A percentile compares a stretch with the other conserved stretches of the same genome.
Evolutionary conservation across 2,329 filamentous ascomycete genomes (phyloP).

Genomic region (Plectosphaerella cucumerina): DNA sequence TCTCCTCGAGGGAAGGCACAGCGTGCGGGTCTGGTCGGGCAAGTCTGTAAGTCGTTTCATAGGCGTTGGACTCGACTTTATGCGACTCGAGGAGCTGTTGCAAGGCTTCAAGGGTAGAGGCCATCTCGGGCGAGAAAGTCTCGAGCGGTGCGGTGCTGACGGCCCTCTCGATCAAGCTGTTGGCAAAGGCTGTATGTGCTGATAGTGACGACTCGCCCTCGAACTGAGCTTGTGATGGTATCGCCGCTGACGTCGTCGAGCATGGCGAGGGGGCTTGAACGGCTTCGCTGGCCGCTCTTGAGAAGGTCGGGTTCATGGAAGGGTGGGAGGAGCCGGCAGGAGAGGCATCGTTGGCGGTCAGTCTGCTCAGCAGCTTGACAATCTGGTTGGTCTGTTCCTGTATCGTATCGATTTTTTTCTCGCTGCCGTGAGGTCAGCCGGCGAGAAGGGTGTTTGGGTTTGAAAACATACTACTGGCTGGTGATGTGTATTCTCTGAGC

Average conservation of each 20-base stretch:
- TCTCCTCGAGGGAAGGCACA: conserved; percentile 1
- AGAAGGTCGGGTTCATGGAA: conserved; percentile 6
- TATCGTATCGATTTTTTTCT: conserved; percentile 5
- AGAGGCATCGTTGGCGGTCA: not conserved
- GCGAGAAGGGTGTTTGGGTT: not conserved
- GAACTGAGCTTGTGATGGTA: conserved; percentile 8
- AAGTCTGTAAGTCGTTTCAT: conserved; percentile 1
- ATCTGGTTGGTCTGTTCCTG: conserved; percentile 8
- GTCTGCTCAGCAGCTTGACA: not conserved
- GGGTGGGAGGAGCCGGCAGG: not conserved
- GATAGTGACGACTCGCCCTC: conserved; percentile 15
- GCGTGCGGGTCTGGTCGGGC: not conserved
- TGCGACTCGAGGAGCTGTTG: conserved; percentile 10
- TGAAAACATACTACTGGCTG: conserved; percentile 3
- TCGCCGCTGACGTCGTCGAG: not conserved
- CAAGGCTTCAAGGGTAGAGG: conserved; percentile 10
- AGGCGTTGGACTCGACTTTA: conserved; percentile 2
- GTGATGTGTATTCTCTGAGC: conserved; percentile 7
- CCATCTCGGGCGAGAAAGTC: conserved; percentile 15
- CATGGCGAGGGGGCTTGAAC: not conserved
- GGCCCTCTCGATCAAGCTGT: conserved; percentile 12
- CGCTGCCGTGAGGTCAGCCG: not conserved
- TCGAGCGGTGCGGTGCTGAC: conserved; percentile 10
- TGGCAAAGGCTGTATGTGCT: conserved; percentile 17
- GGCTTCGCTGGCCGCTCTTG: not conserved